Conservation (phyloP, 2,329 filamentous ascomycete species). For the Claviceps quebecensis region DNA sequence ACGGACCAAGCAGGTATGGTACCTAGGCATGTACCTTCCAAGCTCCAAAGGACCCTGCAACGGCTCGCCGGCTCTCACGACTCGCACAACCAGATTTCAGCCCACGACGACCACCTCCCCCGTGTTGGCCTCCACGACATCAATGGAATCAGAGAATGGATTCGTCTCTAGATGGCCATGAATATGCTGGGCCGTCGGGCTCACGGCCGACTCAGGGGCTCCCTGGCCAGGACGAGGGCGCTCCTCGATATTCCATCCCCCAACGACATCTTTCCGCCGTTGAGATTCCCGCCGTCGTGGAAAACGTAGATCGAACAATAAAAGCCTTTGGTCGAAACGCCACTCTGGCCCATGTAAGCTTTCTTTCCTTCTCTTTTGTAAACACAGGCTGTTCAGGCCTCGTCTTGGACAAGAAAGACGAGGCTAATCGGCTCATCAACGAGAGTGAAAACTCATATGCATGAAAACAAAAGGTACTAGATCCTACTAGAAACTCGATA, state of each 20-base stretch:
- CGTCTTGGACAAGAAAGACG: neutral
- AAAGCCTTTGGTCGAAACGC: constrained; percentile 27
- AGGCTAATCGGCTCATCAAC: neutral
- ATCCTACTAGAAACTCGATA: constrained; percentile 35
- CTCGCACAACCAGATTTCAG: no score
- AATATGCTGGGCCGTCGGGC: neutral
- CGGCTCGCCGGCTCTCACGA: no score
- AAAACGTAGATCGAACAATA: constrained; percentile 28
- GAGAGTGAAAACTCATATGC: no score
- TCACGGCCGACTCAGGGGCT: neutral
- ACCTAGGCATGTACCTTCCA: neutral
- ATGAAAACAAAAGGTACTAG: constrained; percentile 25
- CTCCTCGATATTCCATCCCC: constrained; percentile 23
- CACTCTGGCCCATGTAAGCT: constrained; percentile 24
- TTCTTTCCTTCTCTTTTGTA: neutral
- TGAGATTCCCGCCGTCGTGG: constrained; percentile 29
- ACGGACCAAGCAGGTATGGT: neutral
- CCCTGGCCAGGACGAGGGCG: constrained; percentile 9
- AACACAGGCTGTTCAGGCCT: neutral
- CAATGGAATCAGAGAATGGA: neutral
- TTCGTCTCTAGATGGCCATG: neutral
- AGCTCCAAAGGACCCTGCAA: no score
- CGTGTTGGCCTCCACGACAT: no score
- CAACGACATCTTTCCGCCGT: constrained; percentile 24
- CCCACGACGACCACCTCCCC: neutral